Percentiles rank a stretch among this genome's conserved stretches.
Evolutionary conservation across 1,284 basidiomycete genomes (phyloP).

Genomic region (Ustilago cynodontis): DNA sequence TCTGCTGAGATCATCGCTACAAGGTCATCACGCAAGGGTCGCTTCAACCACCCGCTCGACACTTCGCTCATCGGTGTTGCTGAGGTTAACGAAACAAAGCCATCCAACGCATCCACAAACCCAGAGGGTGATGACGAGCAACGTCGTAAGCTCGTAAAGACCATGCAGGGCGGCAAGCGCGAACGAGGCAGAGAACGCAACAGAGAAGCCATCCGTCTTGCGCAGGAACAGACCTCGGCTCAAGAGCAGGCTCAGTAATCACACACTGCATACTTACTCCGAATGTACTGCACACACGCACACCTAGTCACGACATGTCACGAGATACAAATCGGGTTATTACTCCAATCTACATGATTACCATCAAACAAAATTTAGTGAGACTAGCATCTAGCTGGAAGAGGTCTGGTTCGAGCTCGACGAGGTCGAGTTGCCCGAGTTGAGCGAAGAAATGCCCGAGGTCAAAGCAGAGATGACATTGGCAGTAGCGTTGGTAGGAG

Average conservation of each 20-base stretch:
- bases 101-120: conserved; percentile 23
- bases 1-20: conserved; percentile 55
- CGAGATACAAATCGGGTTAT: not conserved
- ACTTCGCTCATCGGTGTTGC: conserved; percentile 46
- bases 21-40: conserved; percentile 36
- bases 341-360: not conserved
- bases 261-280: no score
- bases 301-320: not conserved
- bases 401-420: conserved; percentile 19
- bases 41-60: conserved; percentile 50
- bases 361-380: not conserved
- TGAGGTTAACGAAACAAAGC: conserved; percentile 27
- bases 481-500: conserved; percentile 31
- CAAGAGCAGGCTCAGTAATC: not conserved
- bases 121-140: conserved; percentile 38
- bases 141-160: conserved; percentile 53
- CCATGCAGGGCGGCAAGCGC: conserved; percentile 59
- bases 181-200: conserved; percentile 58
- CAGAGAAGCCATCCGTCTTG: conserved; percentile 48
- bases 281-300: not conserved
- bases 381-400: not conserved
- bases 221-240: conserved; percentile 29
- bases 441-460: conserved; percentile 30
- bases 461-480: conserved; percentile 16
- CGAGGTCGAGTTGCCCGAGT: conserved; percentile 14